Evolutionary conservation across 1,284 basidiomycete species (phyloP).

Genomic region (Boletellus deceptivus): DNA sequence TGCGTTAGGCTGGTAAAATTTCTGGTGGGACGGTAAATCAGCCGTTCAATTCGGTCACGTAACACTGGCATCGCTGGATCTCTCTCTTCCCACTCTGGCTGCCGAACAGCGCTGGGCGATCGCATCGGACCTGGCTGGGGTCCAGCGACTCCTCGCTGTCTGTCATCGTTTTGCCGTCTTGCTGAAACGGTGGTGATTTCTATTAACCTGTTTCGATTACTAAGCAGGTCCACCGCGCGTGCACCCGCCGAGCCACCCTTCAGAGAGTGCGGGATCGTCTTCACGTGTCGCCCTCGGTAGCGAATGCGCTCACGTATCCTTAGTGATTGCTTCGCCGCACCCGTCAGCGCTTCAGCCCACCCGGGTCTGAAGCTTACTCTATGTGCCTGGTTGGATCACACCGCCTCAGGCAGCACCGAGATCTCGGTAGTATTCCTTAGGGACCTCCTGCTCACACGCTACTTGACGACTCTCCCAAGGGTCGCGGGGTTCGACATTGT

Average conservation of each 20-base stretch:
- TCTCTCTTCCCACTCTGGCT: conserved; percentile 1
- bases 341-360: background rate
- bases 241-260: too few species aligned
- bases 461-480: conserved; percentile 10
- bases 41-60: conserved; percentile 16
- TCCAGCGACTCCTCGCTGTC: background rate
- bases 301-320: conserved; percentile 7
- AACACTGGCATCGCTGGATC: conserved; percentile 4
- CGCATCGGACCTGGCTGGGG: conserved; percentile 13
- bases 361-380: background rate
- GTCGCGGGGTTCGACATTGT: conserved; percentile 22
- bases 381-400: conserved; percentile 28
- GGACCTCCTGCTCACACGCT: conserved; percentile 9
- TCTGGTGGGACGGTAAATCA: background rate
- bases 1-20: too few species aligned
- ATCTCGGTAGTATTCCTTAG: conserved; percentile 17
- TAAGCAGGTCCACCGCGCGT: too few species aligned
- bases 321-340: conserved; percentile 3
- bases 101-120: conserved; percentile 16
- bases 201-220: conserved; percentile 17
- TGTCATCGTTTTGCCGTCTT: conserved; percentile 19
- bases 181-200: conserved; percentile 16
- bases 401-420: conserved; percentile 21
- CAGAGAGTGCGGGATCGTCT: too few species aligned
- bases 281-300: conserved; percentile 3